Base-by-base conservation (phyloP, 805 yeast species). In the Hanseniaspora clermontiae region DNA sequence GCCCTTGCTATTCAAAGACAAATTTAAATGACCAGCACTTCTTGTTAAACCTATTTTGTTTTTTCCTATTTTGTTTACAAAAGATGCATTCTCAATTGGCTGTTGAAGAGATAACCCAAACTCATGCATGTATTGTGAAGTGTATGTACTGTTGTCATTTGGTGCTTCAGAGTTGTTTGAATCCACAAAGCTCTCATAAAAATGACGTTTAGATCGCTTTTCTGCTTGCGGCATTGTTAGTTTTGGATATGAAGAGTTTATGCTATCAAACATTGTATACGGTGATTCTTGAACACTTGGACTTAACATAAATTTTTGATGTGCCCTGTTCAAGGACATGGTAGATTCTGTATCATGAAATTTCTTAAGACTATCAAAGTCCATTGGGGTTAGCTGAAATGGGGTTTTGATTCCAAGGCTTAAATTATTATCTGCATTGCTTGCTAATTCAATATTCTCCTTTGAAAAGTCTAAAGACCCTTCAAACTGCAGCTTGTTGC, bases 11-110 rank as follows among this genome's bases (percentile, higher is more conserved):
- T 40, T 40, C 12, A 77, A 63, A 12, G 80, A 76, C 51, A 79
- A 61, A 56, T 79, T 78, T 59, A 79, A 62, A 10, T 77, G 66
- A 1, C 81, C 81, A 1, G 73, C 77, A 69, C 81, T 77, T 66
- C 83, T 71, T 59, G 80, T 74, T 39, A 78, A 58, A 17, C 71
- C 70, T 42, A 63, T 51, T 39, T 66, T 63, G 6, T 14, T 32
- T 46, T 52, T 52, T 9, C 45, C 50, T 12, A 46, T 14, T 32
- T 52, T 52, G 24, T 52, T 52, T 15, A 45, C 15, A 29, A 31
- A 32, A 17, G 49, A 17, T 31, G 49, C 15, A n/a, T 46, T 29
- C 27, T 46, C 49, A 9, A 31, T 31, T n/a, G 38, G 49, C 11
- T 46, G 37, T 7, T 46, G 49, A 15, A 46, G 15, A 46, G 49